Base-by-base conservation (phyloP, 306 rosid genomes). In the Quercus mongolica region DNA sequence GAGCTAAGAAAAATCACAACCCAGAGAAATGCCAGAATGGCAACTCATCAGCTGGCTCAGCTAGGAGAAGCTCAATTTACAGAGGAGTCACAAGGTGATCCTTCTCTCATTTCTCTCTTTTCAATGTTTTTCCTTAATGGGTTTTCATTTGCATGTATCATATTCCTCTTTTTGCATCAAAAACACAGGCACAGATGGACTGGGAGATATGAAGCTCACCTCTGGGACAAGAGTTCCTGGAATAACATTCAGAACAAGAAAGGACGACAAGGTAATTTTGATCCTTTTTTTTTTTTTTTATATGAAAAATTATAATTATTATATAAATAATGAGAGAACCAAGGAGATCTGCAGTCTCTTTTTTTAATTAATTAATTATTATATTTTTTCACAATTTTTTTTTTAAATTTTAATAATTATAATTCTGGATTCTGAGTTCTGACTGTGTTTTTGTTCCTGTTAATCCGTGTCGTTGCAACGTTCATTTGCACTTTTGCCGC, bases 161-260 rank as follows among this genome's bases (percentile, higher is more conserved):
- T 64, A 67, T 76, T 85, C 15, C 8, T n/a, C 15, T 12, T 23
- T 70, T 49, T 4, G 65, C 30, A 62, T 81, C 73, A 68, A 75
- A 12, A 78, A 41, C 46, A 71, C 56, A 95, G 99, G 89, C 99
- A 96, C 82, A 85, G 98, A 75, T 93, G 98, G 99, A 96, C 99
- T 5, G 99, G 99, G 25, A 88, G 98, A 81, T 96, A 84, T 81
- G 99, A 95, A 87, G 99, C 99, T 76, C 98, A 95, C 69, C 90
- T 95, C 15, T 96, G 99, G 99, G 99, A 96, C 73, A 96, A 96
- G 88, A 88, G 81, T 68, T 89, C 91, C 4, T 93, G 98, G 99
- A 96, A 96, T 78, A 89, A 26, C 79, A 74, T 90, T 80, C 98
- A 93, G 84, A 91, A 83, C 86, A 96, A 96, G 81, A 96, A 91